Evolutionary conservation across 306 rosid genomes (phyloP).

Genomic region (Lathyrus tuberosus): DNA sequence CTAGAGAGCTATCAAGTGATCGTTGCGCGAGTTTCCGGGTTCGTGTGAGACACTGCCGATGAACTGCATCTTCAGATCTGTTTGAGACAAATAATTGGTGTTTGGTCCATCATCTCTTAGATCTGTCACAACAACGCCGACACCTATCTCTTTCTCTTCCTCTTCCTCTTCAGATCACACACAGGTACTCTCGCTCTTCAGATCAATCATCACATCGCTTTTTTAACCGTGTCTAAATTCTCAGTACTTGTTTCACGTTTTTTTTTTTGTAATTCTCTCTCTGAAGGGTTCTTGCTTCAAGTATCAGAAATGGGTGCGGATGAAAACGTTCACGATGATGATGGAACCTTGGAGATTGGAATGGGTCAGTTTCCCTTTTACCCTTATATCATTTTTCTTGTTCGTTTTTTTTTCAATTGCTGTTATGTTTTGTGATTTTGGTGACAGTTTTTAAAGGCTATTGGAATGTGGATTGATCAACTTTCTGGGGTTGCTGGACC

Average conservation of each 20-base stretch:
- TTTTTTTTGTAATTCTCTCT: not conserved
- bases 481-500: constrained; percentile 99
- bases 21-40: too few species aligned
- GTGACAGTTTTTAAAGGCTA: too few species aligned
- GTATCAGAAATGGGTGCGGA: constrained; percentile 61
- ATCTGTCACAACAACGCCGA: constrained; percentile 44
- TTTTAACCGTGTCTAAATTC: constrained; percentile 19
- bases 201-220: constrained; percentile 9
- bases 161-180: constrained; percentile 24
- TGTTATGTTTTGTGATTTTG: not conserved
- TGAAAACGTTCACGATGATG: constrained; percentile 64
- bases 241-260: too few species aligned
- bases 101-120: constrained; percentile 27
- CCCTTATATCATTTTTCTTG: constrained; percentile 25
- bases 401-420: not conserved
- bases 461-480: constrained; percentile 33
- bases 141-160: constrained; percentile 38
- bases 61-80: too few species aligned
- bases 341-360: constrained; percentile 88
- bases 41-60: too few species aligned
- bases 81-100: not conserved
- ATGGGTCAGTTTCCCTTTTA: constrained; percentile 61
- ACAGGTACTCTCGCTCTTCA: constrained; percentile 29
- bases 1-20: too few species aligned
- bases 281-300: constrained; percentile 29